phyloP scores from a whole-genome alignment of 148 eudicot genomes.

The Vaccinium myrtillus region DNA sequence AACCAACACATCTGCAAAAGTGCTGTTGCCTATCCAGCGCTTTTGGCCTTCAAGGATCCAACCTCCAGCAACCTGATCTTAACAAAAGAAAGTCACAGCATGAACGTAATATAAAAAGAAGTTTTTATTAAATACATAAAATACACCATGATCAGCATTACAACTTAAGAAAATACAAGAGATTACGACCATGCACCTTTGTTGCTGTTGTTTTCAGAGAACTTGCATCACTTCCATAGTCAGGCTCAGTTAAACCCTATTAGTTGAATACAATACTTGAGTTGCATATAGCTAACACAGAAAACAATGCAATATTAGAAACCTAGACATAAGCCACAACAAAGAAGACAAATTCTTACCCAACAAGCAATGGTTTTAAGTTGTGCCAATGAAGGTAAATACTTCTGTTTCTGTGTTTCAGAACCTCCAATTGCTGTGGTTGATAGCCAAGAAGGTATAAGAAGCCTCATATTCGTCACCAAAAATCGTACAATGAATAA shows the following conservation, averaged over 20 bases:
- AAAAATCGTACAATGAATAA: neutral
- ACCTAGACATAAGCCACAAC: neutral
- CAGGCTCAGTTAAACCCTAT: constrained; percentile 94
- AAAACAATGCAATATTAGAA: neutral
- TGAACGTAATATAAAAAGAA: constrained; percentile 3
- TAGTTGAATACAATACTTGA: neutral
- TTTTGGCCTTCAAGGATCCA: constrained; percentile 96
- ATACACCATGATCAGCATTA: neutral
- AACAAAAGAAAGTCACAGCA: constrained; percentile 10
- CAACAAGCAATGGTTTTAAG: constrained; percentile 75
- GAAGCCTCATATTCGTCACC: constrained; percentile 7
- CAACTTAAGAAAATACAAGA: constrained; percentile 6
- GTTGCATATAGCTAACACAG: neutral
- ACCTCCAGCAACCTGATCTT: constrained; percentile 82
- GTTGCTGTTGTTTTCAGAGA: constrained; percentile 75
- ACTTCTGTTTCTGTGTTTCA: constrained; percentile 75
- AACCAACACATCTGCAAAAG: constrained; percentile 85
- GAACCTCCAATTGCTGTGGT: constrained; percentile 78
- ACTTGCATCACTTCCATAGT: constrained; percentile 98
- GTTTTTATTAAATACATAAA: neutral
- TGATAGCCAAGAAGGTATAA: constrained; percentile 23
- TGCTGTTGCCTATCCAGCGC: constrained; percentile 97
- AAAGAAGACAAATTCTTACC: constrained; percentile 41
- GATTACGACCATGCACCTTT: constrained; percentile 45
- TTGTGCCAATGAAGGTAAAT: constrained; percentile 82